These are phyloP conservation scores for Kitagawia praeruptora DNA, from an alignment of 129 eudicot genomes.

Conservation along the genomic window DNA sequence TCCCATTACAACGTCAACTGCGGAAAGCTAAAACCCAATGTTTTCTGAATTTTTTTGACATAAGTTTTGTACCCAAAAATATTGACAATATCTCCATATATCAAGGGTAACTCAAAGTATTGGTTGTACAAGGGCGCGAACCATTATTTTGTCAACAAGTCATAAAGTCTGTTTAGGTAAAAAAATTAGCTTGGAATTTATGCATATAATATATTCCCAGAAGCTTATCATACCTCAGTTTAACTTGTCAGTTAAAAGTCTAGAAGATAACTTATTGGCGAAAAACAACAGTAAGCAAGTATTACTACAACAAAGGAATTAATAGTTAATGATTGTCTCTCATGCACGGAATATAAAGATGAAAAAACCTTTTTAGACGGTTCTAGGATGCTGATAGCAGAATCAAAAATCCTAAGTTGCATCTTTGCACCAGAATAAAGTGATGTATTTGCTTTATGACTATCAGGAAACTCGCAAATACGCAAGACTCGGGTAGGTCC, in stretches of 20 bases:
- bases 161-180: background rate
- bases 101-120: background rate
- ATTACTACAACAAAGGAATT: background rate
- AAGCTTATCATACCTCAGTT: background rate
- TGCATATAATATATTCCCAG: background rate
- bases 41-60: background rate
- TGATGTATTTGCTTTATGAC: slow-evolving; percentile 40
- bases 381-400: slow-evolving; percentile 58
- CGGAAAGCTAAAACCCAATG: background rate
- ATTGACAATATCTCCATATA: background rate
- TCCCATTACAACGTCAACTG: background rate
- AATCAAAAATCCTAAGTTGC: slow-evolving; percentile 52
- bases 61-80: background rate
- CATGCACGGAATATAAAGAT: background rate
- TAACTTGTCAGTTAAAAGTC: background rate
- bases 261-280: background rate
- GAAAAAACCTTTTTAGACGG: slow-evolving; percentile 45
- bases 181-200: background rate
- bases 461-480: slow-evolving; percentile 61
- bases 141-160: background rate
- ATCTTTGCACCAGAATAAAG: slow-evolving; percentile 53
- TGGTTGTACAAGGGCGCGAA: background rate
- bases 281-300: background rate
- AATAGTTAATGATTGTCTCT: background rate
- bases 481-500: slow-evolving; percentile 93